Conservation (phyloP, 1,284 basidiomycete species). For the Jaminaea rosea region DNA sequence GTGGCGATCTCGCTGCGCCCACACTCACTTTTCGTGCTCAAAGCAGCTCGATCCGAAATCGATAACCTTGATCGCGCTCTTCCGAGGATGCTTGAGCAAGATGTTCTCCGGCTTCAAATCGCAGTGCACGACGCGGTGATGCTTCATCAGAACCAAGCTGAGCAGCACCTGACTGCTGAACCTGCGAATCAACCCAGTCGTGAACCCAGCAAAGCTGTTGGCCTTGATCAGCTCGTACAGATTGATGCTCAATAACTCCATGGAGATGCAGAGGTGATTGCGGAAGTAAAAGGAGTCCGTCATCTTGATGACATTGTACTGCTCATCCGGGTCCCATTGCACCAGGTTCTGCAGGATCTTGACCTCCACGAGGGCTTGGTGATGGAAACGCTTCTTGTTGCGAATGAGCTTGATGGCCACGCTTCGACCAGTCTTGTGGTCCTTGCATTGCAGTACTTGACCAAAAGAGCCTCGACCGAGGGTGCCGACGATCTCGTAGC, state of each 20-base stretch:
- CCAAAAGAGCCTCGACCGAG: constrained; percentile 98
- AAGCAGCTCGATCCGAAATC: constrained; percentile 98
- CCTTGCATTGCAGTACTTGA: constrained; percentile 89
- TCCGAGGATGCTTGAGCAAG: constrained; percentile 81
- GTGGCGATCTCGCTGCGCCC: no score
- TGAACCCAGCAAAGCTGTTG: constrained; percentile 94
- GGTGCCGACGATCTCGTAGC: constrained; percentile 85
- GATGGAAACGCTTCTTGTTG: constrained; percentile 98
- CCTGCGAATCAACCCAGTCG: constrained; percentile 82
- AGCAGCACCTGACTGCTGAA: constrained; percentile 93
- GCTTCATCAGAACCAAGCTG: constrained; percentile 83
- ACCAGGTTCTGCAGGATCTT: constrained; percentile 92
- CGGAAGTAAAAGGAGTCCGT: constrained; percentile 98
- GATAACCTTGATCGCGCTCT: constrained; percentile 95
- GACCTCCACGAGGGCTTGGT: constrained; percentile 95
- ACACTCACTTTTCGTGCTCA: constrained; percentile 92
- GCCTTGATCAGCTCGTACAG: constrained; percentile 99
- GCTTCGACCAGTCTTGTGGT: constrained; percentile 90
- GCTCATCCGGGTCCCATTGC: constrained; percentile 96
- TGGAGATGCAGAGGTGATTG: constrained; percentile 94
- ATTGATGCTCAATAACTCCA: constrained; percentile 95
- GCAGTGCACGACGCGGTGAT: constrained; percentile 97
- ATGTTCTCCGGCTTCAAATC: constrained; percentile 99
- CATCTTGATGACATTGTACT: constrained; percentile 96
- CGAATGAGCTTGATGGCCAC: constrained; percentile 99